Percentiles rank a stretch among this genome's conserved stretches.
Evolutionary conservation across 306 rosid species (phyloP).

Genomic region (Prunus fruticosa): DNA sequence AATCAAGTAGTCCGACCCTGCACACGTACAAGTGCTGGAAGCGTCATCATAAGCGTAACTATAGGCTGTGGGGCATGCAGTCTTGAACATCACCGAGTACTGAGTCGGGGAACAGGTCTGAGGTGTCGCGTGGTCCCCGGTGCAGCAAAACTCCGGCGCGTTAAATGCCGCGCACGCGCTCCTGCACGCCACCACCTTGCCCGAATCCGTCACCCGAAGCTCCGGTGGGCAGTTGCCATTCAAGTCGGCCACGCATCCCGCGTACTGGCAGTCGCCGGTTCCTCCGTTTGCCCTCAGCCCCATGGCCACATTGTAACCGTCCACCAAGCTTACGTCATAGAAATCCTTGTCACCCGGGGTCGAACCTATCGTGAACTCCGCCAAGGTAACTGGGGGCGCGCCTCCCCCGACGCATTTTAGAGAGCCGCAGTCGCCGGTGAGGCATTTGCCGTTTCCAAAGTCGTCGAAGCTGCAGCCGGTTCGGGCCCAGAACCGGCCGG

Average conservation of each 20-base stretch:
- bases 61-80: conserved; percentile 87
- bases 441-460: conserved; percentile 55
- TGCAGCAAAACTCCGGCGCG: conserved; percentile 70
- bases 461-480: conserved; percentile 64
- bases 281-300: conserved; percentile 69
- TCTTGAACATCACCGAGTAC: conserved; percentile 76
- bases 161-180: conserved; percentile 85
- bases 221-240: conserved; percentile 59
- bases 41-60: conserved; percentile 94
- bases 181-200: conserved; percentile 72
- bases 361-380: conserved; percentile 56
- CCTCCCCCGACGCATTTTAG: conserved; percentile 60
- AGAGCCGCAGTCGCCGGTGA: conserved; percentile 66
- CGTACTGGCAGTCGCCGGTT: conserved; percentile 79
- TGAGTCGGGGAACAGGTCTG: conserved; percentile 70
- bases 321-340: conserved; percentile 85
- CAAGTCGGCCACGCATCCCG: conserved; percentile 73
- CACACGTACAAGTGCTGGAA: conserved; percentile 82
- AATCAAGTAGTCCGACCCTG: conserved; percentile 62
- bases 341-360: conserved; percentile 46
- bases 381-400: conserved; percentile 62
- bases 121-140: conserved; percentile 69
- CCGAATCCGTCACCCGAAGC: conserved; percentile 41
- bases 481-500: conserved; percentile 86
- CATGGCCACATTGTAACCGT: conserved; percentile 86